Evolutionary conservation across 345 rosid genomes (phyloP), one percentile per base, ranked within the genome.

Genomic region (Populus alba): DNA sequence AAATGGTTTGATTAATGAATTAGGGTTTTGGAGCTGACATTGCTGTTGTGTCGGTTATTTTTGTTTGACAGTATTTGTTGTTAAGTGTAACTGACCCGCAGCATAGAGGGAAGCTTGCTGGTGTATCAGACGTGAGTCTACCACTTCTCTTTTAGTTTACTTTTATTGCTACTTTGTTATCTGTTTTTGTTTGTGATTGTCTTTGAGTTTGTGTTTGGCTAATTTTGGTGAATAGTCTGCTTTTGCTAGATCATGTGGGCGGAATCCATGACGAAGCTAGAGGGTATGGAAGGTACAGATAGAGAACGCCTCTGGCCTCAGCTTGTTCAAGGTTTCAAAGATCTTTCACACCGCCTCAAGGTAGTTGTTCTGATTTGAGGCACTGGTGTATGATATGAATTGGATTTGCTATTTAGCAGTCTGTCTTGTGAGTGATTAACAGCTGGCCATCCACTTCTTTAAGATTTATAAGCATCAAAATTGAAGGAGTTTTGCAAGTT

Each of bases 251-350:
- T 92, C 61, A 92, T 91, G 98, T 96, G 97, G 98, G 95, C 92
- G 8, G 99, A 96, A 88, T 95, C 98, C 22, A 91, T 91, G 95
- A 86, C 89, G 35, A 96, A 94, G 81, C 89, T 96, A 70, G 98
- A 94, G 86, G 97, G 98, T 43, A 94, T 96, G 99, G 97, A 94
- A 78, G 89, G 92, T 71, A 74, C 87, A 23, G 97, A 94, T 72
- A 85, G 99, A 51, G 99, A 94, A 82, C 97, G 99, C 65, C 83
- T 96, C 55, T 96, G 98, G 97, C 98, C 99, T 79, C 97, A 96
- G 86, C 99, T 94, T 87, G 94, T 92, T 80, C 94, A 89, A 71
- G 98, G 98, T 76, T 94, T 96, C 80, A 96, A 92, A 85, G 97
- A 96, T 87, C 97, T 94, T 75, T 94, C 99, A 3, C 87, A 87